A percentile compares a stretch with the other conserved stretches of the same genome.
Conservation (phyloP, 352 stramenopile species). For the Globisporangium lucens region DNA sequence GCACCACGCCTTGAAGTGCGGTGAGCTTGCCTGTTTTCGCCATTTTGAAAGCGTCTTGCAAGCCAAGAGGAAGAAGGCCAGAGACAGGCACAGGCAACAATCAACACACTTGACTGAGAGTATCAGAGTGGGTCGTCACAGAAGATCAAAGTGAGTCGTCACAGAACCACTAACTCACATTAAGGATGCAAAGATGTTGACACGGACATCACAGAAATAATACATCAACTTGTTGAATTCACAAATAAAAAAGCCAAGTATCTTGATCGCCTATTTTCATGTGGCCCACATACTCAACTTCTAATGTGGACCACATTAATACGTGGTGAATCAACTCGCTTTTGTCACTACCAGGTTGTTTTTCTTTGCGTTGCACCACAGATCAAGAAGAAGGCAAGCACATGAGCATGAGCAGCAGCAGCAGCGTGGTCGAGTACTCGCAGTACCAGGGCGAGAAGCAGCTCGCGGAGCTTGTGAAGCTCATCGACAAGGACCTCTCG, state of each 20-base stretch:
- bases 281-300: neutral
- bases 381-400: neutral
- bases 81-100: neutral
- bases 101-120: too few relatives aligned
- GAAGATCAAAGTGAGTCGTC: too few relatives aligned
- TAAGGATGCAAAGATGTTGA: neutral
- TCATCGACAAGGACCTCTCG: conserved; percentile 94
- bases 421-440: conserved; percentile 42
- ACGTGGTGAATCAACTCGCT: neutral
- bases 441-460: conserved; percentile 87
- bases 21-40: neutral
- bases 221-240: neutral
- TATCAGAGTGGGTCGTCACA: too few relatives aligned
- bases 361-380: too few relatives aligned
- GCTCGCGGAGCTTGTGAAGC: conserved; percentile 89
- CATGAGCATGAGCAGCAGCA: neutral
- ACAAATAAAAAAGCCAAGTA: neutral
- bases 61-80: neutral
- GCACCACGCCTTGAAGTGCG: neutral
- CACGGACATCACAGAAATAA: neutral
- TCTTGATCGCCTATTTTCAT: neutral
- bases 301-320: neutral
- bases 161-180: neutral
- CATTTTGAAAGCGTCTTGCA: neutral
- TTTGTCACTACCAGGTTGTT: neutral